Base-by-base conservation (phyloP, 352 stramenopile species). In the Pythium scleroteichum region DNA sequence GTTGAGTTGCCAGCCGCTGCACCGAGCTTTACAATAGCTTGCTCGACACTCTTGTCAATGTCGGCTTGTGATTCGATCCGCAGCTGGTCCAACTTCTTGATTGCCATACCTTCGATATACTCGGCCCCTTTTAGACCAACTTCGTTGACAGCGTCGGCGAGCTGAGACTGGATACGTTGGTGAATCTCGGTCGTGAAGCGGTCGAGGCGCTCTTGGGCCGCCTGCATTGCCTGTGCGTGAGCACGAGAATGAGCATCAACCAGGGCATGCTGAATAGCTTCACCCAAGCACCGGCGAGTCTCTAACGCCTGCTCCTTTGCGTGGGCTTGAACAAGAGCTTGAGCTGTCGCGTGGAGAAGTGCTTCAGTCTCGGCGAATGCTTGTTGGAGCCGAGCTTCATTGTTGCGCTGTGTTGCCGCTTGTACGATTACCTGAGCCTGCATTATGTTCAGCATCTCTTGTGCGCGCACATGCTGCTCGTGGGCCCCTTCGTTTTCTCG, bases 371-470 rank as follows among this genome's bases (percentile, higher is more conserved):
- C 8, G 12, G 22, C 23, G 26, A 53, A 38, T 3, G 46, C 46
- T 24, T 53, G 46, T 7, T 53, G 46, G 14, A 53, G 13, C 13
- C 46, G 46, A 22, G 16, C 16, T 22, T 53, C 46, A 8, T 23
- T 53, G 46, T 53, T 53, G 3, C 8, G 23, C 24, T 53, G 23
- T n/a, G 46, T 40, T 7, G 16, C 46, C 4, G 46, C 46, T 22
- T 53, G 46, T 23, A 22, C 46, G 22, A 9, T 40, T 4, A 13
- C 46, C 14, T 53, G 46, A 5, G 46, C 46, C 7, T 53, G 46
- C 26, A 53, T 22, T 13, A 53, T 40, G 27, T n/a, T 53, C 4
- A 53, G 46, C 23, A 53, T 14, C 46, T 53, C 46, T 20, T 53
- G 46, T 5, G 16, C 39, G 13, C 33, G 33, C 33, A 39, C 33